Evolutionary conservation across 805 yeast genomes (phyloP).

Genomic region (Pichia thaimueangensis): DNA sequence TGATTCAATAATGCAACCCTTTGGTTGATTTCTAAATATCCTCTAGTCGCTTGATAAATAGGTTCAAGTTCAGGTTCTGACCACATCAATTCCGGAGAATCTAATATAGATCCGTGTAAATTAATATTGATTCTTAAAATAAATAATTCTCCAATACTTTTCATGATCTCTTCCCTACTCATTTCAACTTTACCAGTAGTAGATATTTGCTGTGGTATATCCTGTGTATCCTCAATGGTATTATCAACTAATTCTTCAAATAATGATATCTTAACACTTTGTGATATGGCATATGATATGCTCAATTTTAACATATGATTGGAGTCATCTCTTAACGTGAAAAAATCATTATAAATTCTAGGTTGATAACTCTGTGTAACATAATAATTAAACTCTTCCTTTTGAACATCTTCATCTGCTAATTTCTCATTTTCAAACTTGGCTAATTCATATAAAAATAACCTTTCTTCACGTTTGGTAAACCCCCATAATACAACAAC

Average conservation of each 20-base stretch:
- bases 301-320: slow-evolving; percentile 90
- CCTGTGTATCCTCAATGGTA: slow-evolving; percentile 95
- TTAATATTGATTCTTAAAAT: slow-evolving; percentile 78
- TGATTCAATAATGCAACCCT: slow-evolving; percentile 86
- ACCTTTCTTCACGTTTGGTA: slow-evolving; percentile 71
- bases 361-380: slow-evolving; percentile 94
- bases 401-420: slow-evolving; percentile 85
- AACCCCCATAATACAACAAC: slow-evolving; percentile 98
- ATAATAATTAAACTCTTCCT: slow-evolving; percentile 93
- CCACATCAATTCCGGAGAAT: slow-evolving; percentile 98
- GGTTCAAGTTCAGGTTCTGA: slow-evolving; percentile 97
- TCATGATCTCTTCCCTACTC: slow-evolving; percentile 94
- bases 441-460: slow-evolving; percentile 79
- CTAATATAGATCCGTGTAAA: slow-evolving; percentile 81
- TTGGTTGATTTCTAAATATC: slow-evolving; percentile 91
- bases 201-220: slow-evolving; percentile 94
- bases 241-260: slow-evolving; percentile 95
- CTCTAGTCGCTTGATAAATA: slow-evolving; percentile 93
- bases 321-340: slow-evolving; percentile 80
- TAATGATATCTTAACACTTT: slow-evolving; percentile 88
- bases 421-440: slow-evolving; percentile 87
- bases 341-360: slow-evolving; percentile 89
- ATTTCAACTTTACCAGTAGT: slow-evolving; percentile 90
- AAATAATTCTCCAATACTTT: slow-evolving; percentile 91
- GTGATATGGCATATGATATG: slow-evolving; percentile 93